Evolutionary conservation across 2,329 filamentous ascomycete genomes (phyloP).

Genomic region (Trichoderma polysporum): DNA sequence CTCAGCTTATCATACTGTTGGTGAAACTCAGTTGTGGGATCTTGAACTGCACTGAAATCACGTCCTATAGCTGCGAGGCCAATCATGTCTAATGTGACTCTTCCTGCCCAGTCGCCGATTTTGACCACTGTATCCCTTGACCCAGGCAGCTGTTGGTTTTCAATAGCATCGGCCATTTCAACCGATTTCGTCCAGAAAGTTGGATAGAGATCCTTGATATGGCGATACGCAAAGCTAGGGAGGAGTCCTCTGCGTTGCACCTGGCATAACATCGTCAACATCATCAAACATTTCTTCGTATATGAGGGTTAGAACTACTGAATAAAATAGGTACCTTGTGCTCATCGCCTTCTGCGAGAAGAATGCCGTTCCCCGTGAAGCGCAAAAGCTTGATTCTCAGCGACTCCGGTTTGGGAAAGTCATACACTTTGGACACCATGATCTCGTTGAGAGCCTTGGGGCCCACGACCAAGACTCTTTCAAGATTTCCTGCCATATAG

Average conservation of each 20-base stretch:
- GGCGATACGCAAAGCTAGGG: conserved; percentile 35
- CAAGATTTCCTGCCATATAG: conserved; percentile 56
- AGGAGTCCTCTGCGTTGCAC: conserved; percentile 34
- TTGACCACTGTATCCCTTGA: background rate
- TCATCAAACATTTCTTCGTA: too few relatives aligned
- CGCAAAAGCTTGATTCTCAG: conserved; percentile 72
- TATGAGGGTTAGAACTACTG: too few relatives aligned
- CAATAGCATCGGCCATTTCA: conserved; percentile 26
- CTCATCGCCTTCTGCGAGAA: conserved; percentile 34
- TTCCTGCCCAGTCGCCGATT: conserved; percentile 26
- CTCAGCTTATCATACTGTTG: background rate
- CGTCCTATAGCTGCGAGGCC: conserved; percentile 31
- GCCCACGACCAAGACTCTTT: conserved; percentile 56
- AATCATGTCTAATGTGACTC: conserved; percentile 38
- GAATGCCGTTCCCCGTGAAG: conserved; percentile 65
- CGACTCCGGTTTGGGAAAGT: conserved; percentile 59
- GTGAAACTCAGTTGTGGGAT: background rate
- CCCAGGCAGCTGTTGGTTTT: background rate
- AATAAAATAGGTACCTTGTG: conserved; percentile 28
- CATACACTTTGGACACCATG: conserved; percentile 63
- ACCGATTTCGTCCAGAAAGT: conserved; percentile 35
- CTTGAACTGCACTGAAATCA: background rate
- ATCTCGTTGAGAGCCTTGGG: conserved; percentile 64
- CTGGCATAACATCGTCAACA: background rate
- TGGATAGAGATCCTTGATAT: conserved; percentile 36